Percentiles rank a stretch among this genome's conserved stretches.
These are phyloP conservation scores for Penicillium silybi DNA, from an alignment of 495 filamentous ascomycete species.

Conservation along the genomic window DNA sequence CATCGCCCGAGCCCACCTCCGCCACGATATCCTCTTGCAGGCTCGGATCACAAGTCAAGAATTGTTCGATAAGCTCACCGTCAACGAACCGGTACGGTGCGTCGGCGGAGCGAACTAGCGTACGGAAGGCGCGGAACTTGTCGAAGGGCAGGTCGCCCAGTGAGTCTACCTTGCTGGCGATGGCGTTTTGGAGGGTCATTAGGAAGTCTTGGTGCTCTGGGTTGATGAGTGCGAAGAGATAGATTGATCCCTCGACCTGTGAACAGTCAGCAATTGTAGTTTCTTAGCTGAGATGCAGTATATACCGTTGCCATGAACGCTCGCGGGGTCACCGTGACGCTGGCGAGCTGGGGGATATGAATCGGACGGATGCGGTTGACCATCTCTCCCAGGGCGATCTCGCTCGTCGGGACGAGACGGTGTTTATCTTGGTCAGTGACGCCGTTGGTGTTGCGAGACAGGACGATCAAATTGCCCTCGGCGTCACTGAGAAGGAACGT, in stretches of 20 bases:
- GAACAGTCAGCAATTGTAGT: not conserved
- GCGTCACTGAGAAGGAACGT: slow-evolving; percentile 77
- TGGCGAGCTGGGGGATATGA: slow-evolving; percentile 53
- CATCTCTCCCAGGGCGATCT: slow-evolving; percentile 85
- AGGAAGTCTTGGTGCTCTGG: slow-evolving; percentile 69
- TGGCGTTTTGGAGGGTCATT: slow-evolving; percentile 71
- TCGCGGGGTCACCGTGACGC: slow-evolving; percentile 67
- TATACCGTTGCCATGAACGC: slow-evolving; percentile 89
- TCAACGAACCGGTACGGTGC: slow-evolving; percentile 88
- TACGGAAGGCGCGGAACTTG: slow-evolving; percentile 74
- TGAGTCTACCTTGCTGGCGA: slow-evolving; percentile 61
- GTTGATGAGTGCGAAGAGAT: slow-evolving; percentile 77
- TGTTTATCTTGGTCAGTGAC: slow-evolving; percentile 69
- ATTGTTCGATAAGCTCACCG: slow-evolving; percentile 84
- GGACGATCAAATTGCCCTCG: slow-evolving; percentile 79
- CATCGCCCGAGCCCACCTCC: slow-evolving; percentile 51
- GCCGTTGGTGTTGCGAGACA: slow-evolving; percentile 65
- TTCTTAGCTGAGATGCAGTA: slow-evolving; percentile 3
- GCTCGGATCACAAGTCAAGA: slow-evolving; percentile 62
- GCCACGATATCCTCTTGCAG: slow-evolving; percentile 62
- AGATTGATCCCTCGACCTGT: slow-evolving; percentile 86
- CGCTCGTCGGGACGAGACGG: slow-evolving; percentile 67
- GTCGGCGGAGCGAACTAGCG: slow-evolving; percentile 60
- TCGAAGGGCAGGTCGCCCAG: slow-evolving; percentile 71
- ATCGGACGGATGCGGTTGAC: slow-evolving; percentile 76